Evolutionary conservation across 2,329 filamentous ascomycete genomes (phyloP), one percentile per base, ranked within the genome.

Genomic region (Mycocentrospora acerina): DNA sequence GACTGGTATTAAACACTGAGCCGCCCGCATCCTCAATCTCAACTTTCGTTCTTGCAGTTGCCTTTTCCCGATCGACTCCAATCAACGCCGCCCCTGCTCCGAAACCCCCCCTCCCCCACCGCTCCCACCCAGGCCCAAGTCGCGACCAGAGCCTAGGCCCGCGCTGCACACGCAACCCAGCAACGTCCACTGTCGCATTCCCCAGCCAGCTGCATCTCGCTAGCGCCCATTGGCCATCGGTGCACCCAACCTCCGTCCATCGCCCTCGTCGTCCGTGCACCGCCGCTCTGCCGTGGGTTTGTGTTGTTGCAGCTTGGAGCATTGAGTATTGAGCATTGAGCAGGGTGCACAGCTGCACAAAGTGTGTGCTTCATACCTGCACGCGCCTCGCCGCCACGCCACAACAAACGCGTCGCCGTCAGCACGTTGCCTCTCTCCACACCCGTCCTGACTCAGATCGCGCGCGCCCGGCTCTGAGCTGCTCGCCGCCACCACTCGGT

Each of bases 61-160:
- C 46, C 48, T 53, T 53, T 53, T 55, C 54, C 48, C 54, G 54
- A 56, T 53, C 57, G 56, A 56, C 53, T 57, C 60, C 60, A 59
- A 62, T 61, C 59, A 59, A 48, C 51, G 54, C 19, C 51, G 48
- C 51, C 49, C 49, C 55, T 53, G 47, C 58, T 57, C 60, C 57
- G 52, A 43, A 60, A 49, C 47, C 42, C 46, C 37, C 41, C 55
- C 55, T 48, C 54, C 50, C 50, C 50, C 43, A 32, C 55, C 35
- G 40, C 42, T 24, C 36, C 43, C 44, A 36, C 42, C 29, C 44
- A 30, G 33, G 44, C 48, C 48, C 39, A 47, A 26, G 42, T 38
- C 42, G 42, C 44, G 46, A 52, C 51, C 29, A 37, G 37, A 42
- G 41, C 44, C 38, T 33, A 46, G 43, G 30, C 40, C 29, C 40